Evolutionary conservation across 768 basidiomycete genomes (phyloP), one percentile per base, ranked within the genome.

Genomic region (Mycena olivaceomarginata): DNA sequence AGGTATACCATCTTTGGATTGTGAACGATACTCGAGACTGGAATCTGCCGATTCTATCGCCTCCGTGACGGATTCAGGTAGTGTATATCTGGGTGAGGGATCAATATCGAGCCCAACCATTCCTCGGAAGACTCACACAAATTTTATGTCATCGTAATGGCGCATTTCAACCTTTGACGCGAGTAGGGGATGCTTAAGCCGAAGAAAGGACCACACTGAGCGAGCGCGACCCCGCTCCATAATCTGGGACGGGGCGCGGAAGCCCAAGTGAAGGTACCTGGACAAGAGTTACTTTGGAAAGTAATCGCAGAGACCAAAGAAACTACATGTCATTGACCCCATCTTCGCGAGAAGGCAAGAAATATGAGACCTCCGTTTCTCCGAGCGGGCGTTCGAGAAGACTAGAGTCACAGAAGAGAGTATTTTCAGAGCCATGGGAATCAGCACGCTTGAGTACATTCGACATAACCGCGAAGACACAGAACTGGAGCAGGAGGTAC

Each of bases 311-410:
- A n/a, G 60, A 59, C 22, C 15, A 41, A 48, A 13, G 73, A 59
- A 66, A 82, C 76, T 80, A 96, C 96, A 97, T 97, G 83, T 97
- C 96, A 80, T 97, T 97, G 48, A 97, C 96, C 6, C 95, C 95
- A 68, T 88, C 91, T 60, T 92, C 93, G n/a, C 96, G 89, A 4
- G 93, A 92, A 4, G 95, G 96, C 12, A 97, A 88, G 83, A 91
- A 97, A 84, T 96, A 97, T 1, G 94, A 95, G 11, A 90, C 84
- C 84, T 97, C 96, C 31, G 92, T 95, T 73, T 95, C 92, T 5
- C 95, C 95, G 65, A 97, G 85, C 72, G 82, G 87, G 31, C 94
- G 90, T 81, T 94, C 90, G 51, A 85, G 77, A 31, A 31, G 31
- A 31, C 31, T 31, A 31, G 31, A 31, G 31, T 31, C 31, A 31